Evolutionary conservation across 2,329 filamentous ascomycete species (phyloP), one percentile per base, ranked within the genome.

Genomic region (Phaeophleospora eucalypticola): DNA sequence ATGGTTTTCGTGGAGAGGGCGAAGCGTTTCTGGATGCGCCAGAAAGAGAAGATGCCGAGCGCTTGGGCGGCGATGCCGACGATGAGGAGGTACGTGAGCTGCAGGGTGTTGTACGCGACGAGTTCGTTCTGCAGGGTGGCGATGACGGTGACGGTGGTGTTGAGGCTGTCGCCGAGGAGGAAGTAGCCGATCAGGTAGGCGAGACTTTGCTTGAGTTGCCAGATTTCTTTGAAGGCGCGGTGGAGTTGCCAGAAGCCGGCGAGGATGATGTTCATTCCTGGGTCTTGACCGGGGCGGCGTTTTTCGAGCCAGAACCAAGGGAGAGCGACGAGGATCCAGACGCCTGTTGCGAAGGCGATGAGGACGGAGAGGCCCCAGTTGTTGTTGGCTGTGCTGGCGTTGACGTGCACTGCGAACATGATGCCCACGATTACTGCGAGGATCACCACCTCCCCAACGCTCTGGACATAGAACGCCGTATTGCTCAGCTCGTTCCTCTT

Each of bases 261-360:
- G 16, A 77, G 70, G 17, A 85, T 55, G 21, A 80, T 75, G 46
- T 73, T 77, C 52, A 69, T 71, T 3, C 71, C 70, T 2, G 70
- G 67, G 52, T 75, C 68, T 52, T 78, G 77, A 0, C 83, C 83
- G 0, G 83, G 81, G 1, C 83, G 72, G 24, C 73, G 70, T 66
- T 84, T 84, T 58, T 86, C 83, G 3, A 82, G 56, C 2, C 82
- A 43, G 57, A 86, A 86, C 83, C 83, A 86, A 0, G 83, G 82
- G 3, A 86, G 64, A 0, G 81, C 79, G 18, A 84, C 70, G 0
- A 80, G 65, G 6, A 86, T 62, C 83, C 82, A 86, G 39, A 81
- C 74, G 1, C 78, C 82, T 0, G 78, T 81, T 1, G 76, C 78
- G 56, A 84, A 84, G 0, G 82, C 81, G 43, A 86, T 80, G 9